A percentile compares a stretch with the other conserved stretches of the same genome.
Evolutionary conservation across 2,329 filamentous ascomycete genomes (phyloP).

Genomic region (Neocatenulostroma microsporum): DNA sequence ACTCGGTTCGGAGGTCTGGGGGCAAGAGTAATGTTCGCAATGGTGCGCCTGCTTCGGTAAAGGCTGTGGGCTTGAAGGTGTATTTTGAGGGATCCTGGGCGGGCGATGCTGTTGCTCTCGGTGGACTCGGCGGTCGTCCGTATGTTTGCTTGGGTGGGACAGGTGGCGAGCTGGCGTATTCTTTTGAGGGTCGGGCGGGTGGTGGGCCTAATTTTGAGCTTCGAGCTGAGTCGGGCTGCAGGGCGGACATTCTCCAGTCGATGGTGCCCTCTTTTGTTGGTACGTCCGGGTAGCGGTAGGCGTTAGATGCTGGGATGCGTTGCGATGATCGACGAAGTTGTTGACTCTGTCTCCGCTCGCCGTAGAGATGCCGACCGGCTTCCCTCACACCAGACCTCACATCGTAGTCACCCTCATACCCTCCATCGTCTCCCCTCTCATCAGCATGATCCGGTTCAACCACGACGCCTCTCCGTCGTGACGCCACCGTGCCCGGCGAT

Average conservation of each 20-base stretch:
- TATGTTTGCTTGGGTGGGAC: constrained; percentile 7
- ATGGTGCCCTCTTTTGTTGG: constrained; percentile 33
- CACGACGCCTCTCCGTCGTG: constrained; percentile 22
- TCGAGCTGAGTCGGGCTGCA: constrained; percentile 15
- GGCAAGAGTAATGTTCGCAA: constrained; percentile 86
- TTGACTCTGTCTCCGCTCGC: background rate
- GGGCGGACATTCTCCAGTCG: constrained; percentile 24
- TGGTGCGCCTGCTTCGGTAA: constrained; percentile 80
- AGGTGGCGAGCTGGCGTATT: constrained; percentile 25
- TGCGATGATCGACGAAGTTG: too few relatives aligned
- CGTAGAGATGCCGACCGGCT: constrained; percentile 17
- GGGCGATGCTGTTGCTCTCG: constrained; percentile 18
- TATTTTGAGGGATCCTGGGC: constrained; percentile 44
- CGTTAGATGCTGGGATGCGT: constrained; percentile 9
- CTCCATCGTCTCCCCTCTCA: background rate
- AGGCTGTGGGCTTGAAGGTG: constrained; percentile 76
- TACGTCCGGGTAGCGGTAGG: constrained; percentile 40
- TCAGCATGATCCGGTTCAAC: constrained; percentile 3
- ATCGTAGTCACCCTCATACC: constrained; percentile 8
- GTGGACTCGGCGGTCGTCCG: constrained; percentile 23
- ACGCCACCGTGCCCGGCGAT: constrained; percentile 35
- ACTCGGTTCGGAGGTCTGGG: constrained; percentile 61
- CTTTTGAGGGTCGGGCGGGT: constrained; percentile 24
- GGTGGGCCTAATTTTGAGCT: constrained; percentile 18
- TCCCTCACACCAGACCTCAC: constrained; percentile 19